phyloP scores from a whole-genome alignment of 2,329 filamentous ascomycete species.

The Cercospora zeina region DNA sequence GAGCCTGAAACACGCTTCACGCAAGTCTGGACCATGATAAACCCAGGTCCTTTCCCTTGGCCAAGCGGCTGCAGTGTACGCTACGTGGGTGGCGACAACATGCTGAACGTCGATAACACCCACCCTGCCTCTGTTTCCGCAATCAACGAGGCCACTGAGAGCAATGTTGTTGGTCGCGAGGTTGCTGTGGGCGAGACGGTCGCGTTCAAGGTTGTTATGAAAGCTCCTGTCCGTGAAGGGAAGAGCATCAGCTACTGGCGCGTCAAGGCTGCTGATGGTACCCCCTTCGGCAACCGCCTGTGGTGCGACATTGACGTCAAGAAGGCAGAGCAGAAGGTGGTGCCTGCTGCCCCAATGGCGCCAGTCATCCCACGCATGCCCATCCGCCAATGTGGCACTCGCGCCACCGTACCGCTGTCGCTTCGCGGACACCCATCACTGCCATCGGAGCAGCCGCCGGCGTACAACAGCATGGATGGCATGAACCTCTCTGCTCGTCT shows the following conservation, averaged over 20 bases:
- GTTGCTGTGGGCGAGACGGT: slow-evolving; percentile 73
- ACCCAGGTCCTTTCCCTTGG: slow-evolving; percentile 77
- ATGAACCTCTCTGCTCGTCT: slow-evolving; percentile 31
- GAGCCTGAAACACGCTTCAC: slow-evolving; percentile 72
- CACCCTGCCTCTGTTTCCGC: slow-evolving; percentile 76
- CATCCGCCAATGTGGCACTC: not conserved
- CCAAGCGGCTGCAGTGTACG: slow-evolving; percentile 86
- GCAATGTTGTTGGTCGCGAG: slow-evolving; percentile 69
- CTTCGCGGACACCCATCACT: slow-evolving; percentile 11
- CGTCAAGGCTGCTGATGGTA: slow-evolving; percentile 75
- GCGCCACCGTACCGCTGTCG: slow-evolving; percentile 6
- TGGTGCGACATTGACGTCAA: slow-evolving; percentile 87
- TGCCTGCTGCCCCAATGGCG: slow-evolving; percentile 2
- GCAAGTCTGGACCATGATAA: slow-evolving; percentile 89
- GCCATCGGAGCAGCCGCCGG: slow-evolving; percentile 29
- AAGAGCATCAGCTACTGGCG: slow-evolving; percentile 96
- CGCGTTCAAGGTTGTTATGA: slow-evolving; percentile 80
- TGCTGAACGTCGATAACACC: slow-evolving; percentile 83
- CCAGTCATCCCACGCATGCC: slow-evolving; percentile 19
- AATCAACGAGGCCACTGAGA: slow-evolving; percentile 77
- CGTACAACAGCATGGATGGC: slow-evolving; percentile 23
- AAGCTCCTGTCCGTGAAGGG: slow-evolving; percentile 73
- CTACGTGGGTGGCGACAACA: slow-evolving; percentile 92
- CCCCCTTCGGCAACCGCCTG: slow-evolving; percentile 85
- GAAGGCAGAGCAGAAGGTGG: slow-evolving; percentile 26